These are phyloP conservation scores for Monosporascus ibericus DNA, from an alignment of 2,329 filamentous ascomycete species.

Conservation along the genomic window DNA sequence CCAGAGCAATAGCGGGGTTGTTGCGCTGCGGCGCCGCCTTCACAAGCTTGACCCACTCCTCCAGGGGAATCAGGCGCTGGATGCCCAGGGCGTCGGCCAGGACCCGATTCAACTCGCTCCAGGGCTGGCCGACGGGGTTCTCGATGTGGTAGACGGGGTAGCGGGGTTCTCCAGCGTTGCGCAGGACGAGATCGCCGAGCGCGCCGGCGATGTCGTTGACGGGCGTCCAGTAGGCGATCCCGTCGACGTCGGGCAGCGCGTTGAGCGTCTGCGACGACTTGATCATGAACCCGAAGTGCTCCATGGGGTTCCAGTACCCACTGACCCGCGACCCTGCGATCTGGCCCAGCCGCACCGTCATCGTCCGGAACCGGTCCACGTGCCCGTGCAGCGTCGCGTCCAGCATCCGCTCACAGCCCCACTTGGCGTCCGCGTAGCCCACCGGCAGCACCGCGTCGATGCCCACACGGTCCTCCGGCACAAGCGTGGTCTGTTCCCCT, in stretches of 20 bases:
- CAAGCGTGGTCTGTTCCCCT: slow-evolving; percentile 12
- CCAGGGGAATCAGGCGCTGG: slow-evolving; percentile 14
- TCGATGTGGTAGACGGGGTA: slow-evolving; percentile 23
- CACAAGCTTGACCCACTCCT: slow-evolving; percentile 20
- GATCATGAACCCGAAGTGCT: slow-evolving; percentile 43
- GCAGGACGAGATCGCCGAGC: slow-evolving; percentile 17
- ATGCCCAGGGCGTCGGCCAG: slow-evolving; percentile 15
- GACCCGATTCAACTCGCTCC: slow-evolving; percentile 10
- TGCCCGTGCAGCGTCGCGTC: slow-evolving; percentile 37
- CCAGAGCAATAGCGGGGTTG: slow-evolving; percentile 19
- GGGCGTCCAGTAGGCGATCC: slow-evolving; percentile 36
- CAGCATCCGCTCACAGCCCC: slow-evolving; percentile 42
- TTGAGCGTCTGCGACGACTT: slow-evolving; percentile 41
- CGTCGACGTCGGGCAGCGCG: slow-evolving; percentile 33
- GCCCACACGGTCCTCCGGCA: slow-evolving; percentile 35
- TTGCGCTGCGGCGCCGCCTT: slow-evolving; percentile 9
- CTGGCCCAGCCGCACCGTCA: slow-evolving; percentile 41
- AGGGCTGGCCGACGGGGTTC: slow-evolving; percentile 21
- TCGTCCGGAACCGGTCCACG: slow-evolving; percentile 33
- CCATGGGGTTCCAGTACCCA: slow-evolving; percentile 48
- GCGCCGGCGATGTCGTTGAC: slow-evolving; percentile 29
- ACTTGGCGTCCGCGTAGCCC: slow-evolving; percentile 48
- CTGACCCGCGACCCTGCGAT: slow-evolving; percentile 42
- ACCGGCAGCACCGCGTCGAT: slow-evolving; percentile 34
- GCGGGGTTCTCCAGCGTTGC: not conserved